Evolutionary conservation across 345 rosid species (phyloP), one percentile per base, ranked within the genome.

Genomic region (Erucastrum elatum): DNA sequence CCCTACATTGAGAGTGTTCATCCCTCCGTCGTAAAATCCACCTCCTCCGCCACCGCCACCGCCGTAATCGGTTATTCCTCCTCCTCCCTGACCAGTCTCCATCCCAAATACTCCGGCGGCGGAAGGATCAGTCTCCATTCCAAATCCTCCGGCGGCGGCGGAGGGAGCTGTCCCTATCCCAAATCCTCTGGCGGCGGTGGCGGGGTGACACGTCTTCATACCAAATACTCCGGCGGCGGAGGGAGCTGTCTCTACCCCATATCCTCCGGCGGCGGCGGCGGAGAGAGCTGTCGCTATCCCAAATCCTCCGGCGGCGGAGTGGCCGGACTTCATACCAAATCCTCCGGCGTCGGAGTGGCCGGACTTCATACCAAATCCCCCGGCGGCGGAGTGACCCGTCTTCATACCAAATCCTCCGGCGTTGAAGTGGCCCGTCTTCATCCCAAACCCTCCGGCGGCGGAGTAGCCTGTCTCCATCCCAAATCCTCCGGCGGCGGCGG

Each of bases 1-100:
- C 33, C 82, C 78, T 79, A 80, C 13, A 44, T 75, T 81, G 70
- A 85, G 6, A 29, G 87, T 86, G 67, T 84, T 85, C 29, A 84
- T 70, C 71, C 75, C 85, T 55, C 72, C 60, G 61, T 83, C 83
- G 71, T 26, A 44, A 49, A 53, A 68, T 35, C 58, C 81, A 39
- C 70, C 83, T 31, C 71, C 73, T 6, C 66, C 75, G 44, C 58
- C 68, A 6, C 41, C 71, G n/a, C 53, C 53, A 46, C 5, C 15
- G 70, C 60, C 74, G 30, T 12, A 70, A 39, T 78, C 81, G 31
- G 33, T 8, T 5, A 13, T 7, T 53, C 64, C 51, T 51, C 61
- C 46, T 34, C 37, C 37, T 35, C 72, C 77, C 4, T 58, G 53
- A 7, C 74, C 58, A 1, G 64, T 61, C 75, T 79, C 82, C 59